phyloP scores from a whole-genome alignment of 371 early-diverging fungal genomes.

The Mortierella polycephala region DNA sequence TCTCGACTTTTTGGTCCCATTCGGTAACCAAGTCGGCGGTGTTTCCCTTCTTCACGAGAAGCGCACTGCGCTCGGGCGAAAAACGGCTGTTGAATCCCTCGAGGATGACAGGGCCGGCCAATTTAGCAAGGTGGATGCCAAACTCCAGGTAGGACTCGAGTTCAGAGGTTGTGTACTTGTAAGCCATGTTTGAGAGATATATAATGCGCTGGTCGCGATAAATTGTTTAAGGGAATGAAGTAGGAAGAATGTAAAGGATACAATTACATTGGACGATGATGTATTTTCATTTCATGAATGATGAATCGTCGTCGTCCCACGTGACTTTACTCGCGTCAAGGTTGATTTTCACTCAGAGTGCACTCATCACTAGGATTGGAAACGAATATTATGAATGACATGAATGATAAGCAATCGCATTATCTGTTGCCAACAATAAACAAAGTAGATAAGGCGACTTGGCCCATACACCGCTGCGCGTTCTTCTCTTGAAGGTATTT shows the following conservation, averaged over 20 bases:
- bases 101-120: conserved; percentile 72
- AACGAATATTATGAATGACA: neutral
- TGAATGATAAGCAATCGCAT: conserved; percentile 16
- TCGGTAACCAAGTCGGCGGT: conserved; percentile 87
- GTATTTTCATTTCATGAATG: no score
- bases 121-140: conserved; percentile 66
- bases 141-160: conserved; percentile 63
- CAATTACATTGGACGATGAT: neutral
- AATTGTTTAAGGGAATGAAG: neutral
- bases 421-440: conserved; percentile 3
- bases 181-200: conserved; percentile 15
- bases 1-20: conserved; percentile 86
- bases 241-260: neutral
- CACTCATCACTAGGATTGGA: no score
- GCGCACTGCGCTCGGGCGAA: conserved; percentile 58
- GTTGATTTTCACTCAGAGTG: no score
- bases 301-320: no score
- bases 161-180: conserved; percentile 37
- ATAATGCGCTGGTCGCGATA: neutral
- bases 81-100: conserved; percentile 66
- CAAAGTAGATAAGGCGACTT: neutral
- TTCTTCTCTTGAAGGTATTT: no score
- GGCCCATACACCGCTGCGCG: neutral
- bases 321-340: no score
- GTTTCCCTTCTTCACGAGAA: conserved; percentile 71